These are phyloP conservation scores for Kwoniella sp. DNA, from an alignment of 768 basidiomycete species.

Conservation along the genomic window DNA sequence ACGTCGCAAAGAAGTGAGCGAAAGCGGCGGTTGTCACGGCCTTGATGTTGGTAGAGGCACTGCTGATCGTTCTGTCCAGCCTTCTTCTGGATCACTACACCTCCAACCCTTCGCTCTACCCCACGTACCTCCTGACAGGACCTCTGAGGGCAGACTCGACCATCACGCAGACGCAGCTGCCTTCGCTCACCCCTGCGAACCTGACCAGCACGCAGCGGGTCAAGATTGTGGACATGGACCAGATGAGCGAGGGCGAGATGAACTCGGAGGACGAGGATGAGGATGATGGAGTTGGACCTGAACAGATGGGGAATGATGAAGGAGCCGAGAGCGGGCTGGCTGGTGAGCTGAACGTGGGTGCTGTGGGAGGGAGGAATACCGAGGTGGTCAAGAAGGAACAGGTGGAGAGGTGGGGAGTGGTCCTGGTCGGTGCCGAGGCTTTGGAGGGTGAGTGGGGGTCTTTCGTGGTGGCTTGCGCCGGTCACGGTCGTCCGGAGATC, in stretches of 20 bases:
- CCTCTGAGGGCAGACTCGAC: conserved; percentile 15
- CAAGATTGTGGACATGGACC: conserved; percentile 41
- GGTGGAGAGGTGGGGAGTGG: conserved; percentile 28
- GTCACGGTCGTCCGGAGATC: too few relatives aligned
- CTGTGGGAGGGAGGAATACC: conserved; percentile 5
- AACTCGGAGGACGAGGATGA: conserved; percentile 33
- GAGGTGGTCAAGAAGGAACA: conserved; percentile 5
- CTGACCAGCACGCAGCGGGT: conserved; percentile 14
- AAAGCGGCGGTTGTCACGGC: not conserved
- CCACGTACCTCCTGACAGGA: conserved; percentile 41
- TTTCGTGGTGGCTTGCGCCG: too few relatives aligned
- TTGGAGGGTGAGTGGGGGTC: conserved; percentile 40
- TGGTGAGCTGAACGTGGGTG: not conserved
- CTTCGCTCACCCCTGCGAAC: conserved; percentile 1
- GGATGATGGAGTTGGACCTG: conserved; percentile 12
- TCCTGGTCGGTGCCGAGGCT: conserved; percentile 26
- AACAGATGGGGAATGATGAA: conserved; percentile 21
- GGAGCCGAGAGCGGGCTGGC: conserved; percentile 8
- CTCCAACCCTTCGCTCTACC: conserved; percentile 11
- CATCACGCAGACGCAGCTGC: conserved; percentile 19
- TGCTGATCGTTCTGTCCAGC: conserved; percentile 1
- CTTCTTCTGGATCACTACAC: conserved; percentile 12
- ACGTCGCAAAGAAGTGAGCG: conserved; percentile 43
- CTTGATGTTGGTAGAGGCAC: not conserved
- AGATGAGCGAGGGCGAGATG: conserved; percentile 36